phyloP scores from a whole-genome alignment of 2,329 filamentous ascomycete genomes.

The Truncatella angustata region DNA sequence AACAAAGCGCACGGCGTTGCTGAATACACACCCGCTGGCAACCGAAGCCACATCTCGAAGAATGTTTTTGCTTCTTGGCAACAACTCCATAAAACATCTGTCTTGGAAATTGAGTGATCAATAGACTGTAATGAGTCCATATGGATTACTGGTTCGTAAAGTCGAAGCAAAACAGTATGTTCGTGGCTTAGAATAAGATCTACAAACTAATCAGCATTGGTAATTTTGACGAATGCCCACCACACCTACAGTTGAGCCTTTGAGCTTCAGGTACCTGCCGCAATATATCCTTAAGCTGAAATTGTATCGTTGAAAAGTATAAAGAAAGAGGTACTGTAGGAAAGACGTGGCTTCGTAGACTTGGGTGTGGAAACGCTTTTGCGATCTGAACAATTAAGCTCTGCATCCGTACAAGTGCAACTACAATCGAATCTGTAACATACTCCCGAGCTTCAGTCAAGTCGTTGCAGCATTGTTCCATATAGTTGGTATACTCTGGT shows the following conservation, averaged over 20 bases:
- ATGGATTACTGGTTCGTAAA: background rate
- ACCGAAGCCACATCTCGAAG: background rate
- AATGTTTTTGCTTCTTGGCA: background rate
- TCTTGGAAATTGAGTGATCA: background rate
- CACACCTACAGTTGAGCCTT: background rate
- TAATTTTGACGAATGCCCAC: too few relatives aligned
- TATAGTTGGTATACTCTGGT: background rate
- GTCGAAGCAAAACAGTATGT: background rate
- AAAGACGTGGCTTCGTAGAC: too few relatives aligned
- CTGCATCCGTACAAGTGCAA: background rate
- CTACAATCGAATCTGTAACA: background rate
- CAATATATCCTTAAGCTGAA: too few relatives aligned
- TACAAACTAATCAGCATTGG: too few relatives aligned
- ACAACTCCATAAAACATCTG: background rate
- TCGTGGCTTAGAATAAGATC: conserved; percentile 2
- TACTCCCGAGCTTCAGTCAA: background rate
- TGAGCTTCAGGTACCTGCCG: too few relatives aligned
- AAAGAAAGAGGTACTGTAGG: too few relatives aligned
- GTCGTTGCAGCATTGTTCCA: background rate
- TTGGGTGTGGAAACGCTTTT: too few relatives aligned
- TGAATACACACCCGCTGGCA: background rate
- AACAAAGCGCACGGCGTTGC: background rate
- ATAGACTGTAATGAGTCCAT: background rate
- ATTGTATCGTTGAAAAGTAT: too few relatives aligned
- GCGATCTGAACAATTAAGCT: background rate